Evolutionary conservation across 106 monocot genomes (phyloP).

Genomic region (Acorus calamus): DNA sequence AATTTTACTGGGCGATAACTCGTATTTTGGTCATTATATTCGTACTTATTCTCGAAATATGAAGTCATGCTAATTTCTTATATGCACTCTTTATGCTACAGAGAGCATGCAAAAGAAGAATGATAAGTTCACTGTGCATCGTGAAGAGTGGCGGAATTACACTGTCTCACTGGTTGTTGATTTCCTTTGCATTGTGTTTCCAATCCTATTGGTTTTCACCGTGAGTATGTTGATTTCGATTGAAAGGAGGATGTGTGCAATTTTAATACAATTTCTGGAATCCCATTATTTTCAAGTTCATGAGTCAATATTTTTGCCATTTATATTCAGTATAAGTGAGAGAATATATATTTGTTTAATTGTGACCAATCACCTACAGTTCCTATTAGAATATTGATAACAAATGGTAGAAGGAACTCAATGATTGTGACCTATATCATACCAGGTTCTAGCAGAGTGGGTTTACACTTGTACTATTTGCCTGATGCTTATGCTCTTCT

Average conservation of each 20-base stretch:
- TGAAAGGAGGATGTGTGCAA: background rate
- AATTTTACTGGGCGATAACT: background rate
- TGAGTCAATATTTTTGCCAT: no score
- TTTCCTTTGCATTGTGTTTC: constrained; percentile 44
- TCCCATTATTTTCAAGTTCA: no score
- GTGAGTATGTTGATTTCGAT: constrained; percentile 27
- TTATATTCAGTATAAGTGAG: no score
- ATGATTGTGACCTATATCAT: constrained; percentile 4
- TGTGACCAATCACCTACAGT: background rate
- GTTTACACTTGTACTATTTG: constrained; percentile 22
- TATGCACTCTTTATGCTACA: background rate
- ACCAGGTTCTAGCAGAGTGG: constrained; percentile 67
- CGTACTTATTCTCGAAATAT: background rate
- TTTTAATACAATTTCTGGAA: no score
- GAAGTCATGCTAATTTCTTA: constrained; percentile 5
- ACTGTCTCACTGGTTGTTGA: constrained; percentile 35
- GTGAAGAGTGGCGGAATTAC: constrained; percentile 28
- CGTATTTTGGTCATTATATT: background rate
- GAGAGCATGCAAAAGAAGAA: constrained; percentile 26
- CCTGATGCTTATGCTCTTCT: constrained; percentile 31
- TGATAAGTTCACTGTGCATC: constrained; percentile 10
- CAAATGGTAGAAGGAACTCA: background rate
- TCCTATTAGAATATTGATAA: background rate
- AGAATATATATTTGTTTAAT: no score
- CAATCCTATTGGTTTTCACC: constrained; percentile 65